Percentiles rank a stretch among this genome's conserved stretches.
phyloP scores from a whole-genome alignment of 1,284 basidiomycete species.

The Coniferiporia weirii region DNA sequence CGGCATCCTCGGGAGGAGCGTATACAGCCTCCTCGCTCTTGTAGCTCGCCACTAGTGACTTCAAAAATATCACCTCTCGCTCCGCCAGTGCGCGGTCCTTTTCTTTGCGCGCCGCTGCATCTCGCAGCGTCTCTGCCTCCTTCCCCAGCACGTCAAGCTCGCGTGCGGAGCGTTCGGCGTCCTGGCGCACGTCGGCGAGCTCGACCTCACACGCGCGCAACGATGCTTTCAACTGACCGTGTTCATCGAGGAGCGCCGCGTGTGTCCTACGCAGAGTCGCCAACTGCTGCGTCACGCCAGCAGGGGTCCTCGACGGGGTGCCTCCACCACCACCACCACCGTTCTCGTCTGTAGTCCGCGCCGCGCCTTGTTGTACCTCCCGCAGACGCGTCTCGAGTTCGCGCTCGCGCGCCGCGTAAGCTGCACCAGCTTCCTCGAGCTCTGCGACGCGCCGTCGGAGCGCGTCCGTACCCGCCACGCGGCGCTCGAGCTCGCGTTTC shows the following conservation, averaged over 20 bases:
- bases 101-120: slow-evolving; percentile 41
- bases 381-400: neutral
- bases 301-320: slow-evolving; percentile 38
- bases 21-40: slow-evolving; percentile 36
- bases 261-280: slow-evolving; percentile 54
- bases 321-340: neutral
- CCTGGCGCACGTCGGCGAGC: slow-evolving; percentile 34
- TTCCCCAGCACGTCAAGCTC: slow-evolving; percentile 35
- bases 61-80: slow-evolving; percentile 56
- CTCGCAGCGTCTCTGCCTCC: slow-evolving; percentile 19
- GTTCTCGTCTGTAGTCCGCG: neutral
- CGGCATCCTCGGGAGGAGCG: slow-evolving; percentile 32
- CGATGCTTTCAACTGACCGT: slow-evolving; percentile 48
- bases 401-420: slow-evolving; percentile 33
- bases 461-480: slow-evolving; percentile 47
- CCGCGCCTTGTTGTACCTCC: slow-evolving; percentile 19
- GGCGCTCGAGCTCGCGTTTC: slow-evolving; percentile 60
- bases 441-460: slow-evolving; percentile 51
- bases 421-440: slow-evolving; percentile 41
- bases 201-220: slow-evolving; percentile 48
- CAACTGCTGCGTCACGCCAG: slow-evolving; percentile 49
- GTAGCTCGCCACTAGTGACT: slow-evolving; percentile 53
- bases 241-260: slow-evolving; percentile 57
- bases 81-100: slow-evolving; percentile 44
- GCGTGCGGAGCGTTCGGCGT: slow-evolving; percentile 32